phyloP scores from a whole-genome alignment of 2,329 filamentous ascomycete genomes.

The Monosporascus sp. region DNA sequence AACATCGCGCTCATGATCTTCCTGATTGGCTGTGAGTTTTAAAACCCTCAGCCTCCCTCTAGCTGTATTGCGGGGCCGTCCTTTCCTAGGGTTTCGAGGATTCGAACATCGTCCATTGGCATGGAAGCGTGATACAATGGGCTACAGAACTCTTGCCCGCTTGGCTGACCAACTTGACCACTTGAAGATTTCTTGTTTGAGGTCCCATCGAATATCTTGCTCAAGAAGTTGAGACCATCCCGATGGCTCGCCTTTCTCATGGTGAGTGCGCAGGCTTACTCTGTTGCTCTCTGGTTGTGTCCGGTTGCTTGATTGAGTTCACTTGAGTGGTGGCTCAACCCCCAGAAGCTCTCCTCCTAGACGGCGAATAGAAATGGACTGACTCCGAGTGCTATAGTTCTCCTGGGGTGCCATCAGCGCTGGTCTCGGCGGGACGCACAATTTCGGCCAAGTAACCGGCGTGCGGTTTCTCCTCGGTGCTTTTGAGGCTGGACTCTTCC shows the following conservation, averaged over 20 bases:
- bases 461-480: conserved; percentile 63
- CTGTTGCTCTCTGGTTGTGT: no score
- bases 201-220: conserved; percentile 60
- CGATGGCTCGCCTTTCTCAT: conserved; percentile 63
- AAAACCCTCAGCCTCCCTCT: no score
- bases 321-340: no score
- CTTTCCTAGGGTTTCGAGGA: no score
- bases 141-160: no score
- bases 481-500: conserved; percentile 67
- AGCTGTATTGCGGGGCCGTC: no score
- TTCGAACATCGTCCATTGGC: no score
- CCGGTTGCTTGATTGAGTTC: no score
- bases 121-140: no score
- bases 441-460: conserved; percentile 57
- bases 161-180: not conserved
- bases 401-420: conserved; percentile 64
- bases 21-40: conserved; percentile 17
- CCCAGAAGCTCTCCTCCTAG: no score
- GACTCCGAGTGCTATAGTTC: conserved; percentile 23
- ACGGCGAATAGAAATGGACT: no score
- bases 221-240: conserved; percentile 58
- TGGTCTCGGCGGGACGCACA: conserved; percentile 57
- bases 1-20: conserved; percentile 33
- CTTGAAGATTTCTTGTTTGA: conserved; percentile 43
- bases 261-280: not conserved